Base-by-base conservation (phyloP, 139 green algal species). In the Chlorella sp. region DNA sequence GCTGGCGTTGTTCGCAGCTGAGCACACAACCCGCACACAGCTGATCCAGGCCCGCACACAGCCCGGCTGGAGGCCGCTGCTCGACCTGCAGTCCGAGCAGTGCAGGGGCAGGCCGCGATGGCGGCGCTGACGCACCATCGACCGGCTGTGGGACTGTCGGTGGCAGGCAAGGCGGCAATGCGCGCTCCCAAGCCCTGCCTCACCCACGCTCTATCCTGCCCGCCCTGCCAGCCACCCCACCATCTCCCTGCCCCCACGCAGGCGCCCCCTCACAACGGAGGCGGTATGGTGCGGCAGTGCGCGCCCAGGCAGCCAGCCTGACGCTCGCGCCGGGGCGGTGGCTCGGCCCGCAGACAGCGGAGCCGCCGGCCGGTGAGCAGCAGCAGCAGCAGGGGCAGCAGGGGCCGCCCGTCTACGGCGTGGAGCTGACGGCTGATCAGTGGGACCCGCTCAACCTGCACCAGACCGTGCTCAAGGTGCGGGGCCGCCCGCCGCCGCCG, bases 391-490 rank as follows among this genome's bases (percentile, higher is more conserved):
- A 70, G 84, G 74, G 51, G 64, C 80, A 86, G 41, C 46, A 81
- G 40, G 51, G 60, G 13, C 77, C 58, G 44, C 77, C 77, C 3
- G 60, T 83, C 5, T 91, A 89, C 80, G 88, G 88, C 2, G 43
- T 91, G 65, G 88, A 91, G 74, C 74, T 91, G 5, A 88, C 84
- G 34, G 51, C 86, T 20, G 80, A 91, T 11, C 73, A 91, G 34
- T 91, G 88, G 88, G 73, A 91, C 46, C 86, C 86, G 14, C 85
- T 89, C 28, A 73, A 75, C 40, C 79, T 88, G 38, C 51, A 67
- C 38, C 40, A 81, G 26, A 68, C 68, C 19, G 32, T 86, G 40
- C 40, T 80, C 38, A 80, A 70, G 87, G 87, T 78, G 75, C 38
- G 14, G 56, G 9, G 51, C 51, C 14, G 51, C n/a, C n/a, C n/a